Base-by-base conservation (phyloP, 805 yeast species). In the Myxozyma udenii region DNA sequence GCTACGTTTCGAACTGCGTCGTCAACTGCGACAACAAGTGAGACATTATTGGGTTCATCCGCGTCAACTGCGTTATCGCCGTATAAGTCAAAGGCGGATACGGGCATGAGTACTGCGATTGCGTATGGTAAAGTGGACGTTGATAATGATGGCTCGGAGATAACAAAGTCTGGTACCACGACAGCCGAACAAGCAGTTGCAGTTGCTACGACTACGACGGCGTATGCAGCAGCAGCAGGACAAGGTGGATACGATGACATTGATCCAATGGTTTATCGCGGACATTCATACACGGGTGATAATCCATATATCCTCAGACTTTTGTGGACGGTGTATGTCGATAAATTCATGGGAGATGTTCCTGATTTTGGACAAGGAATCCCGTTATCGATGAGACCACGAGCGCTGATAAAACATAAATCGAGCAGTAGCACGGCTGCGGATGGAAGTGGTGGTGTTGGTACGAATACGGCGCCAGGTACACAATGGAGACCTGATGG, bases 261-360 rank as follows among this genome's bases (percentile, higher is more conserved):
- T 28, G 33, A 28, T 28, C 12, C 33, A 28, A 44, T 42, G 30
- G 51, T 44, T 2, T 46, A 37, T 41, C 38, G 50, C 21, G 55
- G 44, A 6, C 57, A 48, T 68, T 36, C 81, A 79, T 88, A 87
- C 64, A 74, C 71, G 1, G 96, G 95, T 0, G 68, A 71, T 23
- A 83, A 85, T 61, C 82, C 83, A 1, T 80, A 78, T 53, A 79
- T 89, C 28, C 62, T 77, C 46, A 74, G 76, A 38, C 84, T 77
- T 61, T 71, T 89, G 46, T 70, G 73, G 9, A 74, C 72, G 14
- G 71, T 83, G 19, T 72, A 72, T 18, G 74, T 83, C 48, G 81
- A 77, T 35, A 85, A 88, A 0, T 70, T 77, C 0, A 64, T 83
- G 46, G 75, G 74, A 39, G 82, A 81, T 46, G 85, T 81, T 57